Evolutionary conservation across 2,329 filamentous ascomycete genomes (phyloP), one percentile per base, ranked within the genome.

Genomic region (Pseudocercospora crystallina): DNA sequence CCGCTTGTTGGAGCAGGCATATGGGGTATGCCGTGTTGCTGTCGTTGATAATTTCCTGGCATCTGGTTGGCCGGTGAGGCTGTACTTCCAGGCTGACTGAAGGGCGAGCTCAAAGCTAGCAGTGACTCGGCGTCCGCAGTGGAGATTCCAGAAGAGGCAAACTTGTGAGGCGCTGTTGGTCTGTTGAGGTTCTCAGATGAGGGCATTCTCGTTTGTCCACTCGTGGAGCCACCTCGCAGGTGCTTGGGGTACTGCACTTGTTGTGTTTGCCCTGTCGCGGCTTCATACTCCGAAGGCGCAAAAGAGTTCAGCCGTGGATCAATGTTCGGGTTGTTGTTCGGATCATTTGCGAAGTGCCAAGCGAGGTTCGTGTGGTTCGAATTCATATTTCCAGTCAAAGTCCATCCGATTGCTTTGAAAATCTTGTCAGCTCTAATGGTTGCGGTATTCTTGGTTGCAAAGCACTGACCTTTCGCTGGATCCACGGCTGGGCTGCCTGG

Each of bases 381-480:
- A 63, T 95, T 90, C 47, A 89, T 90, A 1, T 86, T 92, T 11
- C 90, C 90, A 0, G 90, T 90, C n/a, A 95, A 73, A 7, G 89
- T 90, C 86, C 88, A 95, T 1, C 89, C 90, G 51, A 95, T 89
- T 79, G 47, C 50, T 47, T 13, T 39, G 38, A 10, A 20, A 29
- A 30, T 3, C 12, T 8, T 13, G n/a, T 35, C 13, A 5, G n/a
- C 3, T 10, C 5, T 13, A 3, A 26, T 7, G 20, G 20, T 26
- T 7, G 20, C 20, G 4, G 7, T 4, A 7, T 7, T 3, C 7
- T 26, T 7, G 8, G 17, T 5, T 14, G 5, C 13, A 36, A 41
- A 32, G 14, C 20, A 56, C 61, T 44, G 63, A 82, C 66, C 77
- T 73, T 81, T 78, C 60, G 71, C 76, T 8, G 75, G 70, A 53